These are phyloP conservation scores for Fusarium verticillioides DNA, from an alignment of 2,329 filamentous ascomycete genomes.

Conservation along the genomic window DNA sequence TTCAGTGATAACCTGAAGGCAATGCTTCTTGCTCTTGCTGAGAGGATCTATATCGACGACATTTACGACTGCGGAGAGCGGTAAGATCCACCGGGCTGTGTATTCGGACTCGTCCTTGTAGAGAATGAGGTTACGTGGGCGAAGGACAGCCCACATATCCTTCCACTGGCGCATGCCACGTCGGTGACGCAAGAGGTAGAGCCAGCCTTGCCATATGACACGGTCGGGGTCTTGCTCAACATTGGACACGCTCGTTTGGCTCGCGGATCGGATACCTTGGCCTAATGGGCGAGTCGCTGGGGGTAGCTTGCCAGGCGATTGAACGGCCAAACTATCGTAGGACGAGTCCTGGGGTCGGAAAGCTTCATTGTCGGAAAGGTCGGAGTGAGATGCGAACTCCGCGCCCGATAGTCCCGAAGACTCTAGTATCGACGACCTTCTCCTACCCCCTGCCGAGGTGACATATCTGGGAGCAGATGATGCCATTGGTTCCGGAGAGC, in stretches of 20 bases:
- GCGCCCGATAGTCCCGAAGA: conserved; percentile 72
- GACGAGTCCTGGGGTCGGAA: conserved; percentile 62
- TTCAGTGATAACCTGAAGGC: conserved; percentile 92
- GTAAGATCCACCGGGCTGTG: conserved; percentile 82
- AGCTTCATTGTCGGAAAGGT: conserved; percentile 79
- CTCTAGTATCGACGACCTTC: conserved; percentile 71
- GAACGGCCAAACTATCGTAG: conserved; percentile 60
- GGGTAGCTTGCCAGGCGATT: conserved; percentile 46
- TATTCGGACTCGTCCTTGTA: conserved; percentile 97
- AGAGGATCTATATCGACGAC: conserved; percentile 92
- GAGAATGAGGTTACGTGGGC: conserved; percentile 83
- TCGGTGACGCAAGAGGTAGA: conserved; percentile 85
- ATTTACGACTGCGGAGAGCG: conserved; percentile 82
- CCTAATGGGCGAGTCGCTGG: conserved; percentile 44
- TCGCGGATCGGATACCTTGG: conserved; percentile 63
- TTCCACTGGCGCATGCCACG: conserved; percentile 93
- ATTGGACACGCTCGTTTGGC: conserved; percentile 67
- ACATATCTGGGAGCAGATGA: conserved; percentile 51
- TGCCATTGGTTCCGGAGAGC: conserved; percentile 68
- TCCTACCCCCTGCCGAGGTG: conserved; percentile 51
- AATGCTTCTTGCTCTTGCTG: conserved; percentile 84
- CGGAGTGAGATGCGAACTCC: conserved; percentile 82
- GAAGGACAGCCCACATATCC: conserved; percentile 90
- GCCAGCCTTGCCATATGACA: conserved; percentile 93
- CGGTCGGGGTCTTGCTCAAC: conserved; percentile 79